Base-by-base conservation (phyloP, 345 rosid species). In the Aquilaria malaccensis region DNA sequence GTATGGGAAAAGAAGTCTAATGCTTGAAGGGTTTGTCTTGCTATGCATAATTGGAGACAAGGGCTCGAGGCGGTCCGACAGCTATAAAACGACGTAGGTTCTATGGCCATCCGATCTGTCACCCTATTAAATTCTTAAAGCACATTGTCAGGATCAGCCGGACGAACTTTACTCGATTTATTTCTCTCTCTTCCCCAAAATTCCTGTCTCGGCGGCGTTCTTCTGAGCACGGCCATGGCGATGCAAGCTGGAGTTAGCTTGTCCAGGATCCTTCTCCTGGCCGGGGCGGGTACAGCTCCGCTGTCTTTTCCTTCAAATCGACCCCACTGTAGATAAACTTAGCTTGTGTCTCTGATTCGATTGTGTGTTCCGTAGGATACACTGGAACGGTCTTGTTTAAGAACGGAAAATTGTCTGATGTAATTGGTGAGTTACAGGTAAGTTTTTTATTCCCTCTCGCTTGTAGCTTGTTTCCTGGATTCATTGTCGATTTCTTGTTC, bases 401-500 rank as follows among this genome's bases (percentile, higher is more conserved):
- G 52, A 88, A 94, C 64, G 93, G 97, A 0, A 91, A 95, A 76
- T 73, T 95, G 70, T 80, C 99, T 0, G 96, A 90, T 3, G 3
- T 90, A 43, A 30, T 95, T 50, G 91, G 88, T 53, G 89, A 95
- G 64, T 68, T 95, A 59, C 88, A 86, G 89, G 99, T 95, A 64
- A 22, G 22, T 52, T 58, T 5, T 32, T 11, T 9, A 11, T 32
- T 12, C 6, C n/a, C 45, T 48, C 62, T 37, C 52, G 13, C 11
- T 58, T 13, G 10, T 46, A 22, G 22, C 22, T 12, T 55, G 63
- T 58, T 52, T 64, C 29, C 62, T 58, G 30, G 10, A 47, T 58
- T 32, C 13, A n/a, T 33, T 11, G 45, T 49, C 51, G 46, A 30
- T 50, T 51, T 52, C 43, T 56, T 33, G 43, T 37, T 37, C 43